Evolutionary conservation across 192 early-diverging fungal genomes (phyloP), one percentile per base, ranked within the genome.

Genomic region (Glomus cerebriforme): DNA sequence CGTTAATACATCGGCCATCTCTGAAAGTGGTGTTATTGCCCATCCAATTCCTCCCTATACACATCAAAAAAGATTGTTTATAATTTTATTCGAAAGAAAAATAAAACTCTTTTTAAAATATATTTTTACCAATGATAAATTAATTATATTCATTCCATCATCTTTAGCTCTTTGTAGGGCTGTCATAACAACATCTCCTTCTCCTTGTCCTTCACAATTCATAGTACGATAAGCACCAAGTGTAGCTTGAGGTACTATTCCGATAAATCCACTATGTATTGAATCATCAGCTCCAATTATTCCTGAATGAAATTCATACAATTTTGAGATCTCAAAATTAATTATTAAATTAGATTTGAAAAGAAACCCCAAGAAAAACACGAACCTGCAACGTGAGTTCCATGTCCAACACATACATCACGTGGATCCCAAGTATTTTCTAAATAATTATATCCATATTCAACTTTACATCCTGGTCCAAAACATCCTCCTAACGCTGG

Each of bases 161-260:
- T 83, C 54, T 87, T 85, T 73, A 92, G 84, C 59, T 26, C 13
- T 35, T 62, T 75, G 34, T 29, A 74, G 59, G 5, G 86, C 91
- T 66, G 81, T 79, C 67, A 93, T 85, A 35, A 93, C 86, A 2
- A 90, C 78, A 67, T 90, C 88, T 32, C 88, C 86, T 1, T 85
- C 76, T 19, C 81, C 83, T 29, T 54, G 76, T 26, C 90, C 80
- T 4, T 73, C 60, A 74, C 92, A 93, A 17, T 88, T 83, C 70
- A 93, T 91, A 22, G 90, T 83, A 15, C 90, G 82, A 80, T 92
- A 92, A 77, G 89, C 90, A 35, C 92, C 92, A 60, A 90, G 82
- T 2, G 87, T 92, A 8, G 87, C 91, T 15, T 82, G 81, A n/a
- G 90, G 92, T 0, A 90, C 91, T 26, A 94, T 90, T 31, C 93